phyloP scores from a whole-genome alignment of 2,329 filamentous ascomycete genomes.

The Fusarium verrucosum region DNA sequence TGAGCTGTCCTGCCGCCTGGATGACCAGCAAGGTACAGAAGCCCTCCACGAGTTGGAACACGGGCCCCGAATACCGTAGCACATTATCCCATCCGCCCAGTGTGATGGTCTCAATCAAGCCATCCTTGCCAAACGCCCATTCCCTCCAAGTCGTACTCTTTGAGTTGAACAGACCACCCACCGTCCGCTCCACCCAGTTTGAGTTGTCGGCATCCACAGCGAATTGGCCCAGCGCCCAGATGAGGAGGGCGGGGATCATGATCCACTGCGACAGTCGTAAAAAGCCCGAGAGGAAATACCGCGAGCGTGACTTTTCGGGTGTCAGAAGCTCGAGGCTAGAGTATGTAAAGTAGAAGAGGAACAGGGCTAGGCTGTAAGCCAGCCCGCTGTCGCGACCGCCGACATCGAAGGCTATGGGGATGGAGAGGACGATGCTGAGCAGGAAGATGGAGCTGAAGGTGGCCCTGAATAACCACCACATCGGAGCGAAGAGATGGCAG shows the following conservation, averaged over 20 bases:
- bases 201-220: slow-evolving; percentile 83
- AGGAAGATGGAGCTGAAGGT: slow-evolving; percentile 86
- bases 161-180: slow-evolving; percentile 71
- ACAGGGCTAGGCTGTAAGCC: slow-evolving; percentile 89
- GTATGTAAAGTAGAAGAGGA: slow-evolving; percentile 89
- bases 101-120: slow-evolving; percentile 80
- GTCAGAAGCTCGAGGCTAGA: slow-evolving; percentile 83
- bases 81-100: slow-evolving; percentile 90
- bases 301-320: slow-evolving; percentile 78
- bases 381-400: slow-evolving; percentile 93
- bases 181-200: slow-evolving; percentile 84
- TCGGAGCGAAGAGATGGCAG: slow-evolving; percentile 57
- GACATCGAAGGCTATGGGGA: slow-evolving; percentile 97
- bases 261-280: slow-evolving; percentile 85
- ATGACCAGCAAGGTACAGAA: slow-evolving; percentile 98
- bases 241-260: slow-evolving; percentile 83
- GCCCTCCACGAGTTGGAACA: slow-evolving; percentile 94
- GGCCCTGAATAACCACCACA: slow-evolving; percentile 84
- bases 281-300: slow-evolving; percentile 74
- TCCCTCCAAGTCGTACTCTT: slow-evolving; percentile 75
- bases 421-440: slow-evolving; percentile 90
- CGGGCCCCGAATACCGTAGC: slow-evolving; percentile 87
- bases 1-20: slow-evolving; percentile 92
- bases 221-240: slow-evolving; percentile 96
- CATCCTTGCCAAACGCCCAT: slow-evolving; percentile 89